phyloP scores from a whole-genome alignment of 345 rosid species.

The Pistacia atlantica region DNA sequence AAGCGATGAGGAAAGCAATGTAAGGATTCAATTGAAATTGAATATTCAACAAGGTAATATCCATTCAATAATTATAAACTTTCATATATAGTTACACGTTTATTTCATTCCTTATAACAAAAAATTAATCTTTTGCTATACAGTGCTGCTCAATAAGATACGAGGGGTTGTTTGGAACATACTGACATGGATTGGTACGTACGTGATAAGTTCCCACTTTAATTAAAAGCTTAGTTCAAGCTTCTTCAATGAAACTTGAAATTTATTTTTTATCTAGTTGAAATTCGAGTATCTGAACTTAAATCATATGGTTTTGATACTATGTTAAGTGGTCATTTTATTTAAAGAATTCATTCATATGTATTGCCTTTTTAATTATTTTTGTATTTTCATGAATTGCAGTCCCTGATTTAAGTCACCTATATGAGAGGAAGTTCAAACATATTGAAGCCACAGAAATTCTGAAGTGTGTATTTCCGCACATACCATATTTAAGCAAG shows the following conservation, averaged over 20 bases:
- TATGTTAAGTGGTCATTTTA: too few relatives aligned
- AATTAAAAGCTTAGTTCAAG: too few relatives aligned
- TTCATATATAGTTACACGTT: background rate
- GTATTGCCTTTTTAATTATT: background rate
- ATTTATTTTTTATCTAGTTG: too few relatives aligned
- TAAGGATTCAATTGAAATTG: background rate
- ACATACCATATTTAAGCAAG: background rate
- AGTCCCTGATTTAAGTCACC: background rate
- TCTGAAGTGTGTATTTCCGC: background rate
- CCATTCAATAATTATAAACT: background rate
- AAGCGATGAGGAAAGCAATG: background rate
- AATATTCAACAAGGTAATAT: too few relatives aligned
- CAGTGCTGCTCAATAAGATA: background rate
- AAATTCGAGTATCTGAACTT: too few relatives aligned
- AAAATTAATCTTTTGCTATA: too few relatives aligned
- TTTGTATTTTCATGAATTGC: background rate
- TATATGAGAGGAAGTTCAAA: conserved; percentile 13
- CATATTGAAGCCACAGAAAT: conserved; percentile 12
- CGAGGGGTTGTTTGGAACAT: background rate
- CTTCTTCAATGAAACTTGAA: too few relatives aligned
- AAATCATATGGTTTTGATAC: too few relatives aligned
- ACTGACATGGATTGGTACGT: background rate
- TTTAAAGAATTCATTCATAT: too few relatives aligned
- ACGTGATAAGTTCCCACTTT: too few relatives aligned
- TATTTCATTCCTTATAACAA: background rate